Base-by-base conservation (phyloP, 768 basidiomycete species). In the Russula foetens region DNA sequence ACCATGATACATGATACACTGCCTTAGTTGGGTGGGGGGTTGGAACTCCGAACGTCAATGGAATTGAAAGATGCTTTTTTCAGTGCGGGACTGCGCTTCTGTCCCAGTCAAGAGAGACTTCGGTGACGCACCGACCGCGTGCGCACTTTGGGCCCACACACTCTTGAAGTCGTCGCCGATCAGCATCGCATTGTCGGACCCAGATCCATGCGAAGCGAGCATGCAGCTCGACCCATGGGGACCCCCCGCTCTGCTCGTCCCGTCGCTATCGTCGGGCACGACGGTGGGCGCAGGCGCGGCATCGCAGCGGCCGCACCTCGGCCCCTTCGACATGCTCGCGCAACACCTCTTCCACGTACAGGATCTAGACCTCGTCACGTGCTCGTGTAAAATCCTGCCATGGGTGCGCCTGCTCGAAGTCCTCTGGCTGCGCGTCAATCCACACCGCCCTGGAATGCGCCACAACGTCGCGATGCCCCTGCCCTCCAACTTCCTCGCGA, bases 341-440 rank as follows among this genome's bases (percentile, higher is more conserved):
- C 51, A 58, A 4, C 56, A 62, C 35, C 60, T 62, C 29, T 62
- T 24, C 19, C 60, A 62, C 21, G 53, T 62, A 29, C 38, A 48
- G n/a, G 45, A 53, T 12, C 61, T 62, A 44, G 46, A 53, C n/a
- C 50, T 58, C 21, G 23, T 21, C 29, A 49, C 44, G 28, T 62
- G 60, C 24, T 24, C 56, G 19, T 62, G 56, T 38, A 38, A 8
- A 8, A 46, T 47, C 19, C 11, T 31, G 7, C 38, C 44, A 5
- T 58, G 56, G 56, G 38, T 57, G 3, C 17, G 35, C 38, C 45
- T 53, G 21, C 55, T 62, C 11, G 60, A 62, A 29, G 26, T 5
- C 0, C 35, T 62, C n/a, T 41, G 35, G 29, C 50, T 62, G 19
- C 49, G 26, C 21, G 44, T 62, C 5, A 26, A 57, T 9, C 12